A percentile compares a stretch with the other conserved stretches of the same genome.
Conservation (phyloP, 345 rosid genomes). For the Populus alba region DNA sequence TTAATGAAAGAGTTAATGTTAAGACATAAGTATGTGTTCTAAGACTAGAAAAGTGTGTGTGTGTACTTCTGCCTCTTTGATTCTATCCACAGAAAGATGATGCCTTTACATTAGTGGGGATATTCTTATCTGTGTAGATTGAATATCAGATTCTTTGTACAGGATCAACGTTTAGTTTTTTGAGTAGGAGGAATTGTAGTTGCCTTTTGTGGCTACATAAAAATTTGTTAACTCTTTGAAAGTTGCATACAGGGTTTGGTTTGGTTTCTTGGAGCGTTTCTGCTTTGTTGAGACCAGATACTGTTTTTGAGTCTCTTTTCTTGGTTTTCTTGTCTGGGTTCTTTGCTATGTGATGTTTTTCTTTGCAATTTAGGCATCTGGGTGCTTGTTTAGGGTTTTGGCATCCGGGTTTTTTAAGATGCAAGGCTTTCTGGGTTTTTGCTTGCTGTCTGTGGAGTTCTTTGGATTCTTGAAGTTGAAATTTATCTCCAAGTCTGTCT, state of each 20-base stretch:
- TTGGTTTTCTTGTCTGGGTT: constrained; percentile 20
- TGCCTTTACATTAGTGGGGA: constrained; percentile 12
- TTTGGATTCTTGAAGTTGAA: constrained; percentile 7
- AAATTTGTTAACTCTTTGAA: constrained; percentile 14
- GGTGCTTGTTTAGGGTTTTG: constrained; percentile 3
- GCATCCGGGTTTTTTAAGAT: constrained; percentile 4
- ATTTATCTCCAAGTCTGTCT: neutral
- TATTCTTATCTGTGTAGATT: constrained; percentile 8
- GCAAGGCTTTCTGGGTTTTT: neutral
- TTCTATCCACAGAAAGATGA: neutral
- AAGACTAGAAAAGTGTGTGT: neutral
- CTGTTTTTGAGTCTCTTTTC: constrained; percentile 6
- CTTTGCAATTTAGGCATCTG: constrained; percentile 24
- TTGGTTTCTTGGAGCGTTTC: constrained; percentile 13
- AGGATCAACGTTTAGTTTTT: neutral
- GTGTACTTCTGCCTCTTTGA: constrained; percentile 4
- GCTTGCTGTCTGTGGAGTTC: neutral
- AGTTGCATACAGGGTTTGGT: neutral
- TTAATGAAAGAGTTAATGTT: neutral
- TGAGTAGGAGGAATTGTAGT: neutral
- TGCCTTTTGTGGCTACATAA: neutral
- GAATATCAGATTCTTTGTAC: neutral
- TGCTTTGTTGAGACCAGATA: constrained; percentile 43
- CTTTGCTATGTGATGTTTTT: neutral
- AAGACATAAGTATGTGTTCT: neutral